Evolutionary conservation across 2,329 filamentous ascomycete species (phyloP).

Genomic region (Aureobasidium sp.): DNA sequence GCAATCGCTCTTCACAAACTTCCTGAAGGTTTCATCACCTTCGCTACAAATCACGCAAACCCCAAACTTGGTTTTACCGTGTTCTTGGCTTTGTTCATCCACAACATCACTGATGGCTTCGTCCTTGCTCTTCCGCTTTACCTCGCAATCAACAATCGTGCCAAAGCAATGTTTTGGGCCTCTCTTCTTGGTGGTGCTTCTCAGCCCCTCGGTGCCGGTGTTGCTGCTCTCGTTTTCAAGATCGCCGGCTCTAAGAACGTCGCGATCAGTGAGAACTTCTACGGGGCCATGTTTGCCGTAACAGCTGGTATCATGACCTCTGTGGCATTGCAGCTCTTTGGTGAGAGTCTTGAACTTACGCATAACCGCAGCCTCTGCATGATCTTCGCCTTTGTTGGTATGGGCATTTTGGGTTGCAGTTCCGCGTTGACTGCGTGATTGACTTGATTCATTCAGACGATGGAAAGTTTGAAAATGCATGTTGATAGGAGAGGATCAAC

Average conservation of each 20-base stretch:
- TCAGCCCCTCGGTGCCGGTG: slow-evolving; percentile 75
- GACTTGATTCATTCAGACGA: background rate
- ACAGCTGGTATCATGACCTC: slow-evolving; percentile 95
- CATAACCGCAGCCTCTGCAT: slow-evolving; percentile 72
- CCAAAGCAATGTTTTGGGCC: slow-evolving; percentile 76
- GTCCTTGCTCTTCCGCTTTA: slow-evolving; percentile 88
- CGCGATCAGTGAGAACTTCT: slow-evolving; percentile 49
- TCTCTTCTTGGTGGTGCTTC: slow-evolving; percentile 75
- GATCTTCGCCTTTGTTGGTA: slow-evolving; percentile 73
- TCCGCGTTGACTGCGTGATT: slow-evolving; percentile 64
- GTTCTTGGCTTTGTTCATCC: slow-evolving; percentile 91
- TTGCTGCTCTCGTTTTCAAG: slow-evolving; percentile 81
- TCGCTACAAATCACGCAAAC: slow-evolving; percentile 94
- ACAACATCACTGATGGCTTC: slow-evolving; percentile 97
- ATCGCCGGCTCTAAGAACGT: slow-evolving; percentile 47
- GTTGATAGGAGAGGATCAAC: background rate
- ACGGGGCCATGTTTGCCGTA: slow-evolving; percentile 75
- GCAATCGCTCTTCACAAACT: slow-evolving; percentile 96
- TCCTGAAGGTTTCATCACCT: slow-evolving; percentile 80
- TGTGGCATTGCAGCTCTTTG: slow-evolving; percentile 81
- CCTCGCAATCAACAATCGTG: slow-evolving; percentile 73
- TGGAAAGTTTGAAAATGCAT: background rate
- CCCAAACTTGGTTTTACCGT: slow-evolving; percentile 81
- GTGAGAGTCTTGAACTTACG: slow-evolving; percentile 74
- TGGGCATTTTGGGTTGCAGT: slow-evolving; percentile 78